Percentiles rank a stretch among this genome's conserved stretches.
Evolutionary conservation across 805 yeast genomes (phyloP).

Genomic region (Yueomyces sp.): DNA sequence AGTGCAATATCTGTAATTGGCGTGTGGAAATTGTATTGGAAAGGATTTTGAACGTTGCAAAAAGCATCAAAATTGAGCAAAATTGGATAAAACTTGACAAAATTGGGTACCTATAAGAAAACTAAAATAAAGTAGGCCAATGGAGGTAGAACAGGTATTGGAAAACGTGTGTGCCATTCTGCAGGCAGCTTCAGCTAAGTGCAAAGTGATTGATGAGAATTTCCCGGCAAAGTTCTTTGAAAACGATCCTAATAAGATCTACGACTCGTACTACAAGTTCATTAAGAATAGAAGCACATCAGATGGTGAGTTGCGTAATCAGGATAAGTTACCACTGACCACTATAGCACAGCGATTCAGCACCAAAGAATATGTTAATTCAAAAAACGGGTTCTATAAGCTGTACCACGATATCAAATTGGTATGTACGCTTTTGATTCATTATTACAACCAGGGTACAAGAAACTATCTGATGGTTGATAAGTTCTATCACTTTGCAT

Average conservation of each 20-base stretch:
- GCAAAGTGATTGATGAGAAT: constrained; percentile 19
- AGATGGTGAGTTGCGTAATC: constrained; percentile 12
- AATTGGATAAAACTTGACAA: too few species aligned
- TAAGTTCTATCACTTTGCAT: constrained; percentile 45
- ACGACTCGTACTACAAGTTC: constrained; percentile 29
- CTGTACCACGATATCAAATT: constrained; percentile 57
- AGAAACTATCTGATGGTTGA: constrained; percentile 41
- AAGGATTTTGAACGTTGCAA: too few species aligned
- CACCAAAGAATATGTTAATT: constrained; percentile 25
- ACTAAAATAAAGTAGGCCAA: too few species aligned
- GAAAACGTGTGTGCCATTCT: constrained; percentile 11
- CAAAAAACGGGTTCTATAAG: constrained; percentile 32
- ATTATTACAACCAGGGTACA: constrained; percentile 35
- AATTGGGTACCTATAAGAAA: too few species aligned
- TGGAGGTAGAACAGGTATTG: not conserved
- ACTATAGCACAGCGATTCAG: constrained; percentile 32
- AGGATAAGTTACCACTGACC: constrained; percentile 17
- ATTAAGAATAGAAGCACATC: constrained; percentile 16
- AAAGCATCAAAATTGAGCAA: too few species aligned
- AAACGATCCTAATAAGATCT: constrained; percentile 29
- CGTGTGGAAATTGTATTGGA: too few species aligned
- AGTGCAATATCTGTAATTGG: too few species aligned
- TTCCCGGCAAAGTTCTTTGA: constrained; percentile 39
- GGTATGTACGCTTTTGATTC: constrained; percentile 36
- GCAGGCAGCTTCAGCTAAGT: constrained; percentile 21